Base-by-base conservation (phyloP, 768 basidiomycete species). In the Trametes cubensis region DNA sequence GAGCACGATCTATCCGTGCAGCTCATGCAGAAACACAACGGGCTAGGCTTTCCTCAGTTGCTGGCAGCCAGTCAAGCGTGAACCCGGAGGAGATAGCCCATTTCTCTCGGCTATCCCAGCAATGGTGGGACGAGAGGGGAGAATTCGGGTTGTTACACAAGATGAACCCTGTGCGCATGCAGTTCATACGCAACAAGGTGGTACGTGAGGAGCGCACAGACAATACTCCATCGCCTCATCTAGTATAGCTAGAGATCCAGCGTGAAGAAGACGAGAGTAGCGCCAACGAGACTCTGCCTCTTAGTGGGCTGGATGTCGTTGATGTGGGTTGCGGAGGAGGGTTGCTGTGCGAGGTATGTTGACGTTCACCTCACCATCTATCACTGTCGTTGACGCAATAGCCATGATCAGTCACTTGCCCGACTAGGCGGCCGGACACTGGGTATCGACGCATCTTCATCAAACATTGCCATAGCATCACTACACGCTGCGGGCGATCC, bases 311-410 rank as follows among this genome's bases (percentile, higher is more conserved):
- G 70, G 83, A 89, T 60, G 86, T 91, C 15, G 77, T 98, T 54
- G 95, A 98, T 71, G 88, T 98, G 2, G 97, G 97, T 0, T 98
- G 97, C 72, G 97, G 97, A 7, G 97, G 97, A 0, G 97, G 97
- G 0, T 76, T 98, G 61, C 79, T 99, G 58, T 89, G 92, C 23
- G 96, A 98, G 82, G 95, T 93, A 63, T 62, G 81, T 67, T 34
- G 15, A 14, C 39, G 20, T 18, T 40, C 18, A 23, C 41, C 34
- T 18, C 10, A 17, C 10, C 39, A 15, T 50, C 18, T 14, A 15
- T 39, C 34, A 14, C 21, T 42, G 30, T 14, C 6, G 21, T 26
- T 23, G 15, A 49, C 21, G 34, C 4, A 20, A 25, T 46, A 50
- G 14, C 23, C 15, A 38, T 42, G 7, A 51, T 44, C 44, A 97